Evolutionary conservation across 768 basidiomycete species (phyloP).

Genomic region (Mycena epipterygia): DNA sequence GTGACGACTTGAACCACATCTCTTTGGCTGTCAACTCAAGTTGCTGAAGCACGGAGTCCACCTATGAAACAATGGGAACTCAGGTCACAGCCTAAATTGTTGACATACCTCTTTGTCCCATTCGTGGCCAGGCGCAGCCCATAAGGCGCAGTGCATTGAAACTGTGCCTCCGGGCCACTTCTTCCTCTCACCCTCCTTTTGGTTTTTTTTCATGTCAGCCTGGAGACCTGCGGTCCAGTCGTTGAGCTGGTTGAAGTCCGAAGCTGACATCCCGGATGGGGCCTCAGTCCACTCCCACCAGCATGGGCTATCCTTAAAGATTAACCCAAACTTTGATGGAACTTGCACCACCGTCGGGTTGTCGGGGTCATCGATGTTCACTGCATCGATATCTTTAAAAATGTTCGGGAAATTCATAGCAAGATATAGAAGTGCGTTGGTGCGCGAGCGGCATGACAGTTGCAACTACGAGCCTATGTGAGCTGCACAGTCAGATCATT

Average conservation of each 20-base stretch:
- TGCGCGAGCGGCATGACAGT: neutral
- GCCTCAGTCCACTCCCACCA: neutral
- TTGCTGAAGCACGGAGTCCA: neutral
- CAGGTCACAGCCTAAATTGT: neutral
- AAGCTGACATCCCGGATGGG: neutral
- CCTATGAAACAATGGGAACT: neutral
- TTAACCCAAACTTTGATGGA: neutral
- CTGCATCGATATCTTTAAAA: neutral
- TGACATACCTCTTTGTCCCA: neutral
- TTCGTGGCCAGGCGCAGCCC: neutral
- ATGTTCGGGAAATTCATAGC: neutral
- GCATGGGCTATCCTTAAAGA: neutral
- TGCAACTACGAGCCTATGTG: neutral
- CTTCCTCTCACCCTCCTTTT: neutral
- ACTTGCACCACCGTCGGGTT: neutral
- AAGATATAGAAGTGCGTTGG: neutral
- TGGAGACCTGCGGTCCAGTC: neutral
- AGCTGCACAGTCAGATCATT: neutral
- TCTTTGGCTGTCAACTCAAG: neutral
- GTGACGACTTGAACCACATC: neutral
- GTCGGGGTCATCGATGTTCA: neutral
- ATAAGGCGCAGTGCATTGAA: neutral
- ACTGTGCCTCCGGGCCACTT: neutral
- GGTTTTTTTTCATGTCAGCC: neutral
- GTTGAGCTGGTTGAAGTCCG: neutral